A percentile compares a stretch with the other conserved stretches of the same genome.
These are phyloP conservation scores for Podaxis pistillaris DNA, from an alignment of 768 basidiomycete species.

Conservation along the genomic window DNA sequence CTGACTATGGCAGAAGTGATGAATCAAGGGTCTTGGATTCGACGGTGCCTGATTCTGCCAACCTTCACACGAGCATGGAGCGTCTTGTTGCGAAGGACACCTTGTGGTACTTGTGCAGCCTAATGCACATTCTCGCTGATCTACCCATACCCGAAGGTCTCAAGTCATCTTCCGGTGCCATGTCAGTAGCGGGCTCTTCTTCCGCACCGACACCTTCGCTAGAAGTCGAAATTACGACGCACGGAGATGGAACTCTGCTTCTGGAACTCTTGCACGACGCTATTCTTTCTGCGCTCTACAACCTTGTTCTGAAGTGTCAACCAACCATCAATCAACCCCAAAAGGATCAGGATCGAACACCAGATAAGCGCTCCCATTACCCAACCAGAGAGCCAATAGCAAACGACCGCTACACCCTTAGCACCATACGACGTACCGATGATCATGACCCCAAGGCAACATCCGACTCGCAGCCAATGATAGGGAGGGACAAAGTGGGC, in stretches of 20 bases:
- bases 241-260: background rate
- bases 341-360: background rate
- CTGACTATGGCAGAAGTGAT: background rate
- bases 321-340: background rate
- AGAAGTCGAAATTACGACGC: background rate
- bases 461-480: conserved; percentile 1
- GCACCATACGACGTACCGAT: background rate
- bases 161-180: background rate
- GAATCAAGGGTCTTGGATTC: background rate
- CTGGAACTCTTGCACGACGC: conserved; percentile 12
- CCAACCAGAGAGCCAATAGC: background rate
- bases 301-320: conserved; percentile 18
- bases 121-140: conserved; percentile 36
- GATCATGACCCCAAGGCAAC: background rate
- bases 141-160: conserved; percentile 11
- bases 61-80: conserved; percentile 27
- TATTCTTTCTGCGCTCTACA: conserved; percentile 16
- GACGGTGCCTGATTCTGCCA: background rate
- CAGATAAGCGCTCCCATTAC: background rate
- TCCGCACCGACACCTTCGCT: background rate
- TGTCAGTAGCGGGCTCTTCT: background rate
- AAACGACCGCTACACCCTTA: background rate
- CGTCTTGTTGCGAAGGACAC: conserved; percentile 47
- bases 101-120: conserved; percentile 51
- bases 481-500: background rate